Percentiles rank a stretch among this genome's conserved stretches.
Conservation (phyloP, 2,329 filamentous ascomycete genomes). For the Monilinia fructigena region DNA sequence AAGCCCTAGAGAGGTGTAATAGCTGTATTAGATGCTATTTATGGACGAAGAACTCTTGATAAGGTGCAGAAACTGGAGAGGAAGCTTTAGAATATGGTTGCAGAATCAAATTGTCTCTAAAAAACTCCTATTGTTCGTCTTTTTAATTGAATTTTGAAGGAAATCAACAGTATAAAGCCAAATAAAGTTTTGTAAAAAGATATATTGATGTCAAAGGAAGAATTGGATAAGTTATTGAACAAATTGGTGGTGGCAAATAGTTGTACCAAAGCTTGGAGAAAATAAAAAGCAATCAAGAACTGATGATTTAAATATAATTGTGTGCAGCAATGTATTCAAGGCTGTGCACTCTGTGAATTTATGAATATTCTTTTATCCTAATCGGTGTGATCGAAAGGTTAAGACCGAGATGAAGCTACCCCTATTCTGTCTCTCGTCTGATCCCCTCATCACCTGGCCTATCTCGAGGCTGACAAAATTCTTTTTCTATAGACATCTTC, state of each 20-base stretch:
- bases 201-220: background rate
- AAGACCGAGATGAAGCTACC: background rate
- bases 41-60: background rate
- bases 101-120: background rate
- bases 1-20: accelerated
- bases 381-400: background rate
- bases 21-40: background rate
- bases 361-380: background rate
- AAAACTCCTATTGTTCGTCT: too few relatives aligned
- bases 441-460: background rate
- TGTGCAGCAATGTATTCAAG: background rate
- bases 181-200: background rate
- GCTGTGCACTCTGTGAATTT: background rate
- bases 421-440: constrained; percentile 9
- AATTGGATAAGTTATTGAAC: background rate
- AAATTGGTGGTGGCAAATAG: background rate
- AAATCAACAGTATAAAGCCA: background rate
- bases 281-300: background rate
- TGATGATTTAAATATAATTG: background rate
- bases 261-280: background rate
- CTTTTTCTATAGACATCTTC: background rate
- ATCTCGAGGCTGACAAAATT: background rate
- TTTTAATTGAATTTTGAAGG: background rate
- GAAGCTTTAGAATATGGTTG: background rate
- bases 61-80: background rate